Base-by-base conservation (phyloP, 2,329 filamentous ascomycete genomes). In the Leptoxyphium fumago region DNA sequence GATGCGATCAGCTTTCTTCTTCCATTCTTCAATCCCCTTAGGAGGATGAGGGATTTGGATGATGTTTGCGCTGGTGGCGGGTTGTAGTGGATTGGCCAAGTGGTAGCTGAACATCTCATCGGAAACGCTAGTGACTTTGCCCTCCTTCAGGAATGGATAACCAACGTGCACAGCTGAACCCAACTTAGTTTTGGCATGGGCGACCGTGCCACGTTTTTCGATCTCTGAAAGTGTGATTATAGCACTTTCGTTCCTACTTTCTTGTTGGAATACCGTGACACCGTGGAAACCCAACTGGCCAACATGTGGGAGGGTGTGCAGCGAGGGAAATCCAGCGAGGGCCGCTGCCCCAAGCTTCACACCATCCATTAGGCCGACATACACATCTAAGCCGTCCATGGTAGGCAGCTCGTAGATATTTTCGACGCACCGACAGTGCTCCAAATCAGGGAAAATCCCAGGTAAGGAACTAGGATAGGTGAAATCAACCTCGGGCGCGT, bases 211-310 rank as follows among this genome's bases (percentile, higher is more conserved):
- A 30, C 82, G 78, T 46, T 68, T 65, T 50, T 88, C 85, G 0
- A 84, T 77, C 32, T 85, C 81, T 29, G 80, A 72, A 41, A 98
- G 70, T 2, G 85, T 94, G 45, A 96, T 75, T 18, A 96, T 77
- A 78, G 96, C 88, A 63, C 89, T 98, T 63, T 95, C 88, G 58
- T 96, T 96, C 41, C 86, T 81, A 60, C 88, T 95, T 53, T 96
- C 91, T 54, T 89, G 80, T 59, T 94, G 87, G 68, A 98, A 98
- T 29, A 98, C 86, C 50, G 81, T 91, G 48, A 98, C 84, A 2
- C 87, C 87, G 52, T 94, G 84, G 62, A 87, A 94, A 8, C 80
- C 84, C 40, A 96, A 70, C 45, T 78, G 74, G 2, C 85, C 91
- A 47, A 78, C 80, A 61, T 91, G 88, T 0, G 86, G 83, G 36